Evolutionary conservation across 2,329 filamentous ascomycete species (phyloP).

Genomic region (Phaeosphaeria sp.): DNA sequence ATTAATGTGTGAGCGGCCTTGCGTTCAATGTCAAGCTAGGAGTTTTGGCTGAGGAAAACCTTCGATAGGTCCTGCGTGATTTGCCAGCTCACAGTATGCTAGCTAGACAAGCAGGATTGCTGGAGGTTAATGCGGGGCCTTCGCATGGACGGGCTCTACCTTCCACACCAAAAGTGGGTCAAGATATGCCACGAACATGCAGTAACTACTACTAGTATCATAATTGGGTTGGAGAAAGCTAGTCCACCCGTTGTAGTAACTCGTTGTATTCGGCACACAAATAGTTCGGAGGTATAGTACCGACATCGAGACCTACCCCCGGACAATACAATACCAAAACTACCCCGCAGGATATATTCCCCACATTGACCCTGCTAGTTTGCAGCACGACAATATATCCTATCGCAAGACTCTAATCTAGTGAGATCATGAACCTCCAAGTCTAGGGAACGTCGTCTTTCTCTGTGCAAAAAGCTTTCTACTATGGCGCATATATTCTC

Average conservation of each 20-base stretch:
- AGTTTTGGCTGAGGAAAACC: not conserved
- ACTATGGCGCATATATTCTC: constrained; percentile 46
- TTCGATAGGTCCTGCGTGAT: not conserved
- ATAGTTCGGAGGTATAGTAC: constrained; percentile 13
- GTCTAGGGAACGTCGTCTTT: not conserved
- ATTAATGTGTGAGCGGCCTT: constrained; percentile 1
- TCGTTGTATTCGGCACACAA: not conserved
- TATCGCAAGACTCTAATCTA: not conserved
- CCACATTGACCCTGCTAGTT: constrained; percentile 13
- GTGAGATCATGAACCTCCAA: not conserved
- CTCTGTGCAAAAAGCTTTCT: not conserved
- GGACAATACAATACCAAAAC: not conserved
- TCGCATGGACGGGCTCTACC: not conserved
- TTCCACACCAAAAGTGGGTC: not conserved
- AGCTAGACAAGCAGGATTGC: not conserved
- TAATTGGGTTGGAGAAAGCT: not conserved
- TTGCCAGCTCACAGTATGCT: not conserved
- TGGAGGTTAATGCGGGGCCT: not conserved
- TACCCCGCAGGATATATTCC: constrained; percentile 20
- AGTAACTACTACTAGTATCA: not conserved
- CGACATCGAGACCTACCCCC: not conserved
- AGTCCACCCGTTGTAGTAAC: constrained; percentile 1
- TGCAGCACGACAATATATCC: constrained; percentile 10
- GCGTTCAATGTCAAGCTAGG: not conserved
- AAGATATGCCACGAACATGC: not conserved